Evolutionary conservation across 139 green algal genomes (phyloP).

Genomic region (Desmodesmus armatus): DNA sequence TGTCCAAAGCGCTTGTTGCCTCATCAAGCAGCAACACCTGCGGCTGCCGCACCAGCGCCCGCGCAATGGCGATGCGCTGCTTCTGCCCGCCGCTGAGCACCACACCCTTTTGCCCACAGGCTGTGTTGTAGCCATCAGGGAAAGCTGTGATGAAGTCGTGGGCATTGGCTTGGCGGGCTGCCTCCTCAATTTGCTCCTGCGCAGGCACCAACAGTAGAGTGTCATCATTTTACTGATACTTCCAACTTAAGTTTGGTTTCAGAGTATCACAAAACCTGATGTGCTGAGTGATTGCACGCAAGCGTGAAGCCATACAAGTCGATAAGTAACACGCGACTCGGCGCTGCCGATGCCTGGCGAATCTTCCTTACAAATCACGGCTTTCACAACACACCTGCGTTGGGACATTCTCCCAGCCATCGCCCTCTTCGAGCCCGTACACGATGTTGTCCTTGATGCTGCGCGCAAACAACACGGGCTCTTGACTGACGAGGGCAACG

Average conservation of each 20-base stretch:
- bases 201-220: not conserved
- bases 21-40: conserved; percentile 72
- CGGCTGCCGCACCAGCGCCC: conserved; percentile 86
- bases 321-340: too few species aligned
- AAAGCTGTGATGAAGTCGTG: conserved; percentile 86
- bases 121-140: conserved; percentile 87
- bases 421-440: conserved; percentile 78
- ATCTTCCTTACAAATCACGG: too few species aligned
- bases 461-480: conserved; percentile 88
- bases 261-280: conserved; percentile 56
- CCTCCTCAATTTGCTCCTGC: conserved; percentile 72
- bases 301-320: too few species aligned
- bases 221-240: too few species aligned
- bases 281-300: too few species aligned
- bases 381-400: too few species aligned
- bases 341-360: too few species aligned
- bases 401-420: conserved; percentile 50
- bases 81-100: conserved; percentile 89
- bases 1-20: conserved; percentile 76
- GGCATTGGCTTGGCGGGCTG: conserved; percentile 78
- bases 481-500: conserved; percentile 73
- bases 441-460: conserved; percentile 87
- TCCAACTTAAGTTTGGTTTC: too few species aligned
- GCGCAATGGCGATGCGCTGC: conserved; percentile 95
- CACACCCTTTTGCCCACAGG: conserved; percentile 86